Percentiles rank a stretch among this genome's conserved stretches.
These are phyloP conservation scores for Penicillium nucicola DNA, from an alignment of 495 filamentous ascomycete genomes.

Conservation along the genomic window DNA sequence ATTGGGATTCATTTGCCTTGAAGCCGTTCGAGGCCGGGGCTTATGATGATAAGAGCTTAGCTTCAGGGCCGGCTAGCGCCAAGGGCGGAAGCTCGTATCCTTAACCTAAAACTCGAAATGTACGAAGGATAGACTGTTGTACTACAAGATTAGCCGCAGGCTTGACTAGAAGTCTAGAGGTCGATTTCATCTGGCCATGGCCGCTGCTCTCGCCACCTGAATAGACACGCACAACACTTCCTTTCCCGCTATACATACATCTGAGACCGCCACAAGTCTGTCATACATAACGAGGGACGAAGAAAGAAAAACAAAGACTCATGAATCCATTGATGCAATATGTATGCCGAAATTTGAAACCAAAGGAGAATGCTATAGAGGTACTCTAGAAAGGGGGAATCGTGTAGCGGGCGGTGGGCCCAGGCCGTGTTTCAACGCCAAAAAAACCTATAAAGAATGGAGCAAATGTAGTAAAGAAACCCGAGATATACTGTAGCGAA, in stretches of 20 bases:
- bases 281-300: neutral
- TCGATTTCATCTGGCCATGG: no score
- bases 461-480: no score
- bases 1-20: neutral
- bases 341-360: neutral
- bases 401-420: neutral
- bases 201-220: neutral
- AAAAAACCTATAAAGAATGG: no score
- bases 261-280: slow-evolving; percentile 1
- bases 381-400: neutral
- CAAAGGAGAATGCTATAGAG: neutral
- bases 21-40: neutral
- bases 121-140: no score
- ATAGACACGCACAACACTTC: neutral
- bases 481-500: no score
- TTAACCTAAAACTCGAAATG: no score
- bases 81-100: slow-evolving; percentile 13
- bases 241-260: neutral
- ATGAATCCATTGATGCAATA: no score
- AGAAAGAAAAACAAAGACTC: no score
- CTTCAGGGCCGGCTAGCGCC: slow-evolving; percentile 2
- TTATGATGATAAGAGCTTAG: neutral
- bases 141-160: neutral
- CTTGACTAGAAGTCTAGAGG: no score
- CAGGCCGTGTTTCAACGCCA: no score